Evolutionary conservation across 1,139 yeast genomes (phyloP), one percentile per base, ranked within the genome.

Genomic region (Saccharomyces hybrid): DNA sequence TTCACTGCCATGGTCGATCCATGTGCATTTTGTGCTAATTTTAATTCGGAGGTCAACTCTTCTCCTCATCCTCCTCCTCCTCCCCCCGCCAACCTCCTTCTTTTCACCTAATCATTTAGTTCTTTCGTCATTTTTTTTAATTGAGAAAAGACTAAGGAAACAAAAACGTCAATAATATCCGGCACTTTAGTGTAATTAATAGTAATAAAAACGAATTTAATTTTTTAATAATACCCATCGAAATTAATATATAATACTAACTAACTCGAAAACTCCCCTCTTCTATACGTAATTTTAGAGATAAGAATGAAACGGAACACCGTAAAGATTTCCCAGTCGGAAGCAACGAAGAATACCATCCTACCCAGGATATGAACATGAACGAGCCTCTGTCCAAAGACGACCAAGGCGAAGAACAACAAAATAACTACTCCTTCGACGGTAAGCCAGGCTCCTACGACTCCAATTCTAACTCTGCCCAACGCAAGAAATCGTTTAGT

Each of bases 301-400:
- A 16, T 16, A 34, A 49, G 28, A 31, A 50, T 6, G 14, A 31
- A 2, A 2, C 25, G 2, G 48, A 52, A 9, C 42, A 38, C 42
- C 31, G 49, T 2, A 48, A 54, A 47, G 52, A 41, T 32, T 54
- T 47, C 26, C 54, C 54, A 34, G 41, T 54, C 6, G 42, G 4
- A 8, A 38, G 42, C 9, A 8, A 14, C 11, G 13, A 38, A 8
- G 42, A 38, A 38, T 38, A 38, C 23, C 42, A 38, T 8, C 42
- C 42, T 9, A 38, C 42, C 7, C 25, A 38, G 8, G 42, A 38
- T 9, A 38, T 38, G 42, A 38, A 38, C 42, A 38, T 38, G 42
- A 38, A 38, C 23, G 42, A 38, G 13, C 23, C 42, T 9, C 3
- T 38, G 13, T 16, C 42, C 42, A 38, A 38, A 38, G 42, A 38